Conservation (phyloP, 1,139 yeast species). For the Yamadazyma jaroonii region DNA sequence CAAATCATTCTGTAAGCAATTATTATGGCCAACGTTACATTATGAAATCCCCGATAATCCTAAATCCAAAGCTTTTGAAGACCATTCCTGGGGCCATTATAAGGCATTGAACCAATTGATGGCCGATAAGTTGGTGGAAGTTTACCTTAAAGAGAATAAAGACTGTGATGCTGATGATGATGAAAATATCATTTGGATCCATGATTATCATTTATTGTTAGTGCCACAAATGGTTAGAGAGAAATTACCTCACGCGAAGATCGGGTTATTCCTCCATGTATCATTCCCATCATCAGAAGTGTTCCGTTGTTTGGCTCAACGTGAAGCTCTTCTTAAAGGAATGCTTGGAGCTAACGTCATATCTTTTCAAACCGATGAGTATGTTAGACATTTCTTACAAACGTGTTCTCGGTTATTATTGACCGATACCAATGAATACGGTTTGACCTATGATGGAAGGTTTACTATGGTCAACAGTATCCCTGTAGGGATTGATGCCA, state of each 20-base stretch:
- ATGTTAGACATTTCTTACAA: slow-evolving; percentile 89
- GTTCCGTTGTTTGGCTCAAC: slow-evolving; percentile 88
- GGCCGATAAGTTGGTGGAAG: slow-evolving; percentile 70
- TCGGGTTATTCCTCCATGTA: slow-evolving; percentile 89
- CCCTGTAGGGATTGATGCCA: slow-evolving; percentile 88
- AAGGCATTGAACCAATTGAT: slow-evolving; percentile 69
- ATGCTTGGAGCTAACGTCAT: slow-evolving; percentile 86
- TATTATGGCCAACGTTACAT: slow-evolving; percentile 95
- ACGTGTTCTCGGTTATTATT: slow-evolving; percentile 82
- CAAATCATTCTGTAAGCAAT: slow-evolving; percentile 85
- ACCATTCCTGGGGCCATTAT: slow-evolving; percentile 90
- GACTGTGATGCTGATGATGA: slow-evolving; percentile 48
- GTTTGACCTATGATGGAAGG: slow-evolving; percentile 67
- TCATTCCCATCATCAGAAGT: slow-evolving; percentile 97
- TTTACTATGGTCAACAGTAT: slow-evolving; percentile 64
- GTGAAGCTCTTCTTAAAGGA: slow-evolving; percentile 75
- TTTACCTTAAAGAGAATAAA: slow-evolving; percentile 49
- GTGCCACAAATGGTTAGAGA: slow-evolving; percentile 84
- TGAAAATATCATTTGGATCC: slow-evolving; percentile 73
- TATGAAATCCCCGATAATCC: slow-evolving; percentile 97
- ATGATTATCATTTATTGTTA: slow-evolving; percentile 86
- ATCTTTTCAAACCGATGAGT: slow-evolving; percentile 89
- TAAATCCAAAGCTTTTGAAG: slow-evolving; percentile 90
- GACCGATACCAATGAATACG: slow-evolving; percentile 76
- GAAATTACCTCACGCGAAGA: slow-evolving; percentile 74